Evolutionary conservation across 257 asterid genomes (phyloP).

Genomic region (Solanum pennellii): DNA sequence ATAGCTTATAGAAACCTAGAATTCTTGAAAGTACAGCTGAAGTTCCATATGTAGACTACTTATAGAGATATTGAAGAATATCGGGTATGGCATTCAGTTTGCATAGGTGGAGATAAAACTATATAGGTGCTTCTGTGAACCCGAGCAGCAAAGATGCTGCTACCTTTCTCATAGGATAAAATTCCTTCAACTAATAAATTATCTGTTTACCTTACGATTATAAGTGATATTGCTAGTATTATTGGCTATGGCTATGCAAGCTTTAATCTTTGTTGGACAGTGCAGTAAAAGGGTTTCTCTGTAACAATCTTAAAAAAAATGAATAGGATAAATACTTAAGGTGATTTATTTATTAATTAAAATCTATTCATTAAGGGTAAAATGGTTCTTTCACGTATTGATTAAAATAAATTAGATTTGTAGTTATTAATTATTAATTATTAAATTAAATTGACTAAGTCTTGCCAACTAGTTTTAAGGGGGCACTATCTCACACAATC

Average conservation of each 20-base stretch:
- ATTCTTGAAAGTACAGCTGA: neutral
- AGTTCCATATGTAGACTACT: neutral
- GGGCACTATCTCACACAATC: too few species aligned
- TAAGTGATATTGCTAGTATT: neutral
- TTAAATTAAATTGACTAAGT: too few species aligned
- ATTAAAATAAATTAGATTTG: too few species aligned
- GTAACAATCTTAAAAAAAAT: too few species aligned
- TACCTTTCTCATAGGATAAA: neutral
- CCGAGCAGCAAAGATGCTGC: neutral
- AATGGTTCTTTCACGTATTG: too few species aligned
- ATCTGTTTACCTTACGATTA: neutral
- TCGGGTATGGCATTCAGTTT: neutral
- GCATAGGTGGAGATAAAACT: neutral
- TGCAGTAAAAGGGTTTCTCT: neutral
- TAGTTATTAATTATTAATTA: too few species aligned
- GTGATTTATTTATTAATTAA: too few species aligned
- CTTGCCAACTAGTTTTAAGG: too few species aligned
- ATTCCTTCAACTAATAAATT: neutral
- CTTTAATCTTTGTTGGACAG: neutral
- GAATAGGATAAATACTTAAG: too few species aligned
- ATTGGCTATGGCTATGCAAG: neutral
- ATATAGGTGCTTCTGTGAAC: neutral
- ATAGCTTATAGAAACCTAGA: neutral
- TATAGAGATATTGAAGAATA: neutral
- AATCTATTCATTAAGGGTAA: too few species aligned